These are phyloP conservation scores for Juglanconis oblonga DNA, from an alignment of 2,329 filamentous ascomycete species.

Conservation along the genomic window DNA sequence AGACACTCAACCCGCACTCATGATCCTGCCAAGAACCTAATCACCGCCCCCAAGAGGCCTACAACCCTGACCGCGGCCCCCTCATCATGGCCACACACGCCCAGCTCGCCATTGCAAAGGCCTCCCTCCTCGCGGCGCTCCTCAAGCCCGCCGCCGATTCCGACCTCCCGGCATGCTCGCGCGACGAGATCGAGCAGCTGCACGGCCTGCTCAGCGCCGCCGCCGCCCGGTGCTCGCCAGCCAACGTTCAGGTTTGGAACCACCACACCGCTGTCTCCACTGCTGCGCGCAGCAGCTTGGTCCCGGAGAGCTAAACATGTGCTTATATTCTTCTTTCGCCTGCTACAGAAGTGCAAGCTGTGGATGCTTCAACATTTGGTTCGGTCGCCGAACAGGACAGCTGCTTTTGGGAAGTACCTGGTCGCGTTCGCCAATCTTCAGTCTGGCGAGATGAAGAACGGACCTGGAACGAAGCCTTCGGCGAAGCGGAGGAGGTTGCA, in stretches of 20 bases:
- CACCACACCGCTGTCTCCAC: conserved; percentile 24
- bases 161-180: conserved; percentile 49
- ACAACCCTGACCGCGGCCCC: background rate
- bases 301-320: conserved; percentile 34
- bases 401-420: conserved; percentile 73
- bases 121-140: conserved; percentile 70
- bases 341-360: conserved; percentile 76
- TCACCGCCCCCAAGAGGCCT: background rate
- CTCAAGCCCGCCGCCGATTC: conserved; percentile 68
- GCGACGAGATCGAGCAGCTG: conserved; percentile 68
- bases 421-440: conserved; percentile 64
- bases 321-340: conserved; percentile 26
- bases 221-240: conserved; percentile 68
- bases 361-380: conserved; percentile 76
- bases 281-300: conserved; percentile 21
- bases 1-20: background rate
- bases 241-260: conserved; percentile 85
- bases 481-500: conserved; percentile 69
- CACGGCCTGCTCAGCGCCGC: conserved; percentile 63
- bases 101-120: conserved; percentile 74
- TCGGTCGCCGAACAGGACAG: conserved; percentile 62
- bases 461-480: conserved; percentile 44
- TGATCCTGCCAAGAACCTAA: background rate
- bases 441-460: conserved; percentile 27
- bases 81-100: conserved; percentile 57